These are phyloP conservation scores for Leucogyrophana mollusca DNA, from an alignment of 768 basidiomycete species.

Conservation along the genomic window DNA sequence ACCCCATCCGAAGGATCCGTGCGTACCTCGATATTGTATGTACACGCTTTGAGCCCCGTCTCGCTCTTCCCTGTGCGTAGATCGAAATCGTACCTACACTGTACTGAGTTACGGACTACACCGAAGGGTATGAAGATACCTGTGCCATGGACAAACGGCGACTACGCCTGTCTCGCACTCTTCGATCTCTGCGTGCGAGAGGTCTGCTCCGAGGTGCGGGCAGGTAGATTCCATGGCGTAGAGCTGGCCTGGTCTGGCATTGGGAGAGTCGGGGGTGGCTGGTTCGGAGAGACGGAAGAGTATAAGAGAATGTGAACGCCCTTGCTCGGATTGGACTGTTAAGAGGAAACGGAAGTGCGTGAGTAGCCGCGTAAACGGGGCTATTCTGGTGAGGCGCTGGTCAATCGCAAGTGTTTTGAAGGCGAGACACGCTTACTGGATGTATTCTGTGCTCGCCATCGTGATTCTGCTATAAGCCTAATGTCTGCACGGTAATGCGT, in stretches of 20 bases:
- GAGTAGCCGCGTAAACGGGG: slow-evolving; percentile 5
- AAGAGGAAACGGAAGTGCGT: slow-evolving; percentile 8
- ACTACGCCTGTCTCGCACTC: slow-evolving; percentile 55
- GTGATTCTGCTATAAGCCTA: too few species aligned
- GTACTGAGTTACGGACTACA: not conserved
- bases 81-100: slow-evolving; percentile 68
- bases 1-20: slow-evolving; percentile 33
- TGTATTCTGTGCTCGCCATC: too few species aligned
- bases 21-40: slow-evolving; percentile 57
- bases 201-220: slow-evolving; percentile 78
- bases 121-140: slow-evolving; percentile 33
- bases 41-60: slow-evolving; percentile 68
- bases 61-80: slow-evolving; percentile 68
- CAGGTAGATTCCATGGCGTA: slow-evolving; percentile 82
- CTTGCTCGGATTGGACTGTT: slow-evolving; percentile 7
- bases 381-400: not conserved
- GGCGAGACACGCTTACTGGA: too few species aligned
- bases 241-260: slow-evolving; percentile 37
- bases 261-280: not conserved
- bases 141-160: slow-evolving; percentile 77
- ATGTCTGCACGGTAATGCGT: too few species aligned
- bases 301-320: slow-evolving; percentile 8
- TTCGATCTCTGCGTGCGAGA: slow-evolving; percentile 81
- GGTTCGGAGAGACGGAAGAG: slow-evolving; percentile 9
- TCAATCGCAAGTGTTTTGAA: too few species aligned